These are phyloP conservation scores for Lactarius hatsudake DNA, from an alignment of 768 basidiomycete species.

Conservation along the genomic window DNA sequence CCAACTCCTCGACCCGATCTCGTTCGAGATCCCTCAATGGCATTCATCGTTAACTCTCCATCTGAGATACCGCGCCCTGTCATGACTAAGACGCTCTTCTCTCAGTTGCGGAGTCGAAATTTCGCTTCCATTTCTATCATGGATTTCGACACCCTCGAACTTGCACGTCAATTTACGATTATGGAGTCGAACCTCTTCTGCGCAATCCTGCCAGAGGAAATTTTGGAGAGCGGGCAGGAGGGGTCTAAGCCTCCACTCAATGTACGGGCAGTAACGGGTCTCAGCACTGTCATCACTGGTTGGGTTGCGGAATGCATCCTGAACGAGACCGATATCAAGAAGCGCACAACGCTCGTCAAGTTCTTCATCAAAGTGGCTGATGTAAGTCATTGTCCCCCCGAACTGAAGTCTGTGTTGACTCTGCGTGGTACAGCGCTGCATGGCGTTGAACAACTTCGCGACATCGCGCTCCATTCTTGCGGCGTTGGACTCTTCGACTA, in stretches of 20 bases:
- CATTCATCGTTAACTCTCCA: slow-evolving; percentile 44
- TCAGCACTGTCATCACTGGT: slow-evolving; percentile 92
- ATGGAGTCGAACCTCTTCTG: slow-evolving; percentile 91
- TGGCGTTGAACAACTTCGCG: slow-evolving; percentile 82
- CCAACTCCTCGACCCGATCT: slow-evolving; percentile 62
- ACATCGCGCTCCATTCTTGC: slow-evolving; percentile 90
- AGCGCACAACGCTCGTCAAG: slow-evolving; percentile 72
- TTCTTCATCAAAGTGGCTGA: slow-evolving; percentile 94
- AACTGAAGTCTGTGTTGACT: slow-evolving; percentile 5
- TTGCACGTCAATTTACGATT: slow-evolving; percentile 90
- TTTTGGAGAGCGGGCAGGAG: slow-evolving; percentile 79
- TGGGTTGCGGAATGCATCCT: slow-evolving; percentile 96
- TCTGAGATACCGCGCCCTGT: slow-evolving; percentile 82
- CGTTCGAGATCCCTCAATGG: slow-evolving; percentile 71
- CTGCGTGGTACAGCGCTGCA: slow-evolving; percentile 66
- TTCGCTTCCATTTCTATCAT: slow-evolving; percentile 63
- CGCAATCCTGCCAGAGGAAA: slow-evolving; percentile 82
- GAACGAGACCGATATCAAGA: slow-evolving; percentile 86
- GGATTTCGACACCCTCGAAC: slow-evolving; percentile 92
- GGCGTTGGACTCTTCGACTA: slow-evolving; percentile 93
- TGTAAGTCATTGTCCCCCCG: slow-evolving; percentile 45
- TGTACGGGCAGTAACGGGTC: slow-evolving; percentile 78
- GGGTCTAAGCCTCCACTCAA: slow-evolving; percentile 60
- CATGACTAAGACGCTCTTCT: slow-evolving; percentile 76
- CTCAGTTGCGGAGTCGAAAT: slow-evolving; percentile 62